A percentile compares a stretch with the other conserved stretches of the same genome.
Conservation (phyloP, 495 filamentous ascomycete species). For the Aspergillus wentii region DNA sequence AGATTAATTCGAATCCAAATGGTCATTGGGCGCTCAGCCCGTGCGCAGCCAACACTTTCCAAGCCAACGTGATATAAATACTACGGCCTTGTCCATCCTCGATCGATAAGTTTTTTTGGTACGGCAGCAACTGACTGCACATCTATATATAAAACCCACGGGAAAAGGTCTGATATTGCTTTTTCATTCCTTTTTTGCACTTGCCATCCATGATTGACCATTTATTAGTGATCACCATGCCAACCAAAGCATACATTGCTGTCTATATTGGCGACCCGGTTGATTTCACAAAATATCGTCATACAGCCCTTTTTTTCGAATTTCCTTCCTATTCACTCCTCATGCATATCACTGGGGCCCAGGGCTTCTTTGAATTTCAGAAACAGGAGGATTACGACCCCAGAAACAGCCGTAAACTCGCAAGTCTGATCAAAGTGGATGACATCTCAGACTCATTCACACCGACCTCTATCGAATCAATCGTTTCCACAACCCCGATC, state of each 20-base stretch:
- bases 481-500: slow-evolving; percentile 7
- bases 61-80: too few relatives aligned
- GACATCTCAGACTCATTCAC: slow-evolving; percentile 4
- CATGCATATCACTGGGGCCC: neutral
- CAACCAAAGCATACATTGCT: slow-evolving; percentile 14
- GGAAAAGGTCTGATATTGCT: too few relatives aligned
- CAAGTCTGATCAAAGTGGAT: slow-evolving; percentile 6
- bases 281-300: slow-evolving; percentile 19
- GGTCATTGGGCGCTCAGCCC: too few relatives aligned
- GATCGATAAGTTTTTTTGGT: too few relatives aligned
- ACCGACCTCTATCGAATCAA: slow-evolving; percentile 1
- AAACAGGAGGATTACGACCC: neutral
- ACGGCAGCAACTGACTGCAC: too few relatives aligned
- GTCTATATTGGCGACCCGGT: slow-evolving; percentile 19
- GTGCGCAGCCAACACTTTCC: too few relatives aligned
- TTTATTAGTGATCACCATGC: too few relatives aligned
- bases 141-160: too few relatives aligned
- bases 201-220: too few relatives aligned
- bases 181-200: too few relatives aligned
- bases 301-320: slow-evolving; percentile 18
- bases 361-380: neutral
- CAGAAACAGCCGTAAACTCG: slow-evolving; percentile 9
- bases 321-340: neutral
- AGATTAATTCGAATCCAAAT: too few relatives aligned
- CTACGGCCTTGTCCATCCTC: too few relatives aligned